Evolutionary conservation across 768 basidiomycete genomes (phyloP).

Genomic region (Lentinus tigrinus): DNA sequence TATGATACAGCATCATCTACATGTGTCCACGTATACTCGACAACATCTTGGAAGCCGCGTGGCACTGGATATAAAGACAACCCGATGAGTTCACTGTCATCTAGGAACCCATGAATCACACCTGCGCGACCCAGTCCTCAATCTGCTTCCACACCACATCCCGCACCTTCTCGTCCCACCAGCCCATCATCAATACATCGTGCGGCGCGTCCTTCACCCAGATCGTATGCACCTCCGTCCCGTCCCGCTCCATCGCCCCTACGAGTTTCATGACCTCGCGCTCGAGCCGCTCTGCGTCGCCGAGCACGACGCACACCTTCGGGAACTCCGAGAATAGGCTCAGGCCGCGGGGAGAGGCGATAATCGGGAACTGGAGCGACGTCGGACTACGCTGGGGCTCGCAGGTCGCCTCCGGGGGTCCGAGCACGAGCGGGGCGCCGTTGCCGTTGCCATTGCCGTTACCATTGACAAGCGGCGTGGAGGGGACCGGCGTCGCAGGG

Average conservation of each 20-base stretch:
- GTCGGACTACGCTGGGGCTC: constrained; percentile 21
- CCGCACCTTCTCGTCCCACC: constrained; percentile 44
- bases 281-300: constrained; percentile 52
- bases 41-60: too few species aligned
- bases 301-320: constrained; percentile 43
- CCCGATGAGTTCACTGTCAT: too few species aligned
- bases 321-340: constrained; percentile 48
- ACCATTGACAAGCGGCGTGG: constrained; percentile 3
- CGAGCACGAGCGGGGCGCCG: constrained; percentile 5
- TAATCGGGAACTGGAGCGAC: constrained; percentile 25
- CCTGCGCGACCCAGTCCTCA: constrained; percentile 32
- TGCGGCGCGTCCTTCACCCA: constrained; percentile 35
- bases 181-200: constrained; percentile 45
- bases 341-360: constrained; percentile 33
- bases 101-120: background rate
- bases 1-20: too few species aligned
- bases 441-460: constrained; percentile 4
- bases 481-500: constrained; percentile 18
- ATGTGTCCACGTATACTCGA: too few species aligned
- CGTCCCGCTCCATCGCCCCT: constrained; percentile 30
- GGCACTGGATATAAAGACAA: too few species aligned
- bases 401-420: constrained; percentile 31
- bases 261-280: constrained; percentile 44
- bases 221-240: constrained; percentile 25
- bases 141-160: constrained; percentile 39